phyloP scores from a whole-genome alignment of 805 yeast genomes.

The Kluyveromyces aestuarii region DNA sequence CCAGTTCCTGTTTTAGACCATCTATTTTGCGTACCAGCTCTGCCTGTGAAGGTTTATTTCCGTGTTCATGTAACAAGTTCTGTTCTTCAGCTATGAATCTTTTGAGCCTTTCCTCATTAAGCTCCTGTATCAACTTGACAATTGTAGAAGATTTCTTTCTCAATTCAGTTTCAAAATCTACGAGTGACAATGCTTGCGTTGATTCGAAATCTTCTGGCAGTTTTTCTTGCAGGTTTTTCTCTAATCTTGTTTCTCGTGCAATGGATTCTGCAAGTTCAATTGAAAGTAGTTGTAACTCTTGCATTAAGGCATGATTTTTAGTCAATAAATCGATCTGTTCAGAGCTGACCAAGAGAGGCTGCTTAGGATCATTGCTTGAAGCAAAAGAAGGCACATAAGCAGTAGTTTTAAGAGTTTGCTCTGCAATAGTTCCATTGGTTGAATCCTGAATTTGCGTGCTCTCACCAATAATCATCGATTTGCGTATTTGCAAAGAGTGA shows the following conservation, averaged over 20 bases:
- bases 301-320: slow-evolving; percentile 48
- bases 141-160: slow-evolving; percentile 36
- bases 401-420: neutral
- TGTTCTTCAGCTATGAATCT: slow-evolving; percentile 68
- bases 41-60: slow-evolving; percentile 42
- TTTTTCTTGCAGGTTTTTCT: slow-evolving; percentile 30
- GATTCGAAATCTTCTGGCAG: slow-evolving; percentile 1
- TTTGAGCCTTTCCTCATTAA: slow-evolving; percentile 56
- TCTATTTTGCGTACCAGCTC: slow-evolving; percentile 50
- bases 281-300: slow-evolving; percentile 60
- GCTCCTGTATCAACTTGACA: slow-evolving; percentile 43
- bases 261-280: slow-evolving; percentile 67
- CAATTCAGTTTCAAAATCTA: slow-evolving; percentile 26
- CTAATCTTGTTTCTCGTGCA: slow-evolving; percentile 56
- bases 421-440: neutral
- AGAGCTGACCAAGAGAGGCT: neutral
- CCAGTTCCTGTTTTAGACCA: slow-evolving; percentile 38
- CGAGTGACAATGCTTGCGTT: slow-evolving; percentile 5
- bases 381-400: slow-evolving; percentile 64
- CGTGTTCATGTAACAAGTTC: slow-evolving; percentile 45
- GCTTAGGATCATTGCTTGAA: slow-evolving; percentile 36
- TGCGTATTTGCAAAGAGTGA: neutral
- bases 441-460: slow-evolving; percentile 1
- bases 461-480: slow-evolving; percentile 1
- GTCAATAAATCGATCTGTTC: slow-evolving; percentile 56